Base-by-base conservation (phyloP, 2,329 filamentous ascomycete genomes). In the Apiospora arundinis region DNA sequence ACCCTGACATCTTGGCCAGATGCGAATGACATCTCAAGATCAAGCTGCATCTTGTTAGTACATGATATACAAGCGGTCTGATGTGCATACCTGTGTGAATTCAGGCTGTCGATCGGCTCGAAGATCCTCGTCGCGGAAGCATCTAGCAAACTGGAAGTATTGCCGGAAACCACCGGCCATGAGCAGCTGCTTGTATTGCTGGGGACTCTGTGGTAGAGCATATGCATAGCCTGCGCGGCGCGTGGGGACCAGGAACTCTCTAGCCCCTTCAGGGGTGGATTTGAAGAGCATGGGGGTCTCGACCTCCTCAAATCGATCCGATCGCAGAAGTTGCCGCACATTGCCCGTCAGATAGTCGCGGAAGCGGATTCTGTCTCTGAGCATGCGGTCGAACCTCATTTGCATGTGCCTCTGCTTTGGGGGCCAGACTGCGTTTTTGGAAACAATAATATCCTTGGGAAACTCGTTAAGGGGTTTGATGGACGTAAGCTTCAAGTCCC, bases 131-230 rank as follows among this genome's bases (percentile, higher is more conserved):
- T 99, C 97, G 18, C 96, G 91, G 82, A 98, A 99, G 79, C 96
- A 99, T 74, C 91, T 92, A 1, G 96, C 97, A 83, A 98, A 94
- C 77, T 99, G 96, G 81, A 92, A 97, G 80, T 99, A 99, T 52
- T 88, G 90, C 0, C 87, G 84, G 14, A 98, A 88, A 0, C 95
- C 95, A 73, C 93, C 93, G 0, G 95, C 93, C 95, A 99, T 98
- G 56, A 99, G 88, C 1, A 98, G 93, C 83, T 99, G 96, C 83
- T 99, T 99, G 80, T 98, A 99, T 81, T 99, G 96, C 81, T 99
- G 96, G 0, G 96, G 96, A 75, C 95, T 98, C 80, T 99, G 97
- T 0, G 95, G 95, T 25, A 99, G 85, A 11, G 96, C 96, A 81
- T 98, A 99, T 4, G 94, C 95, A 72, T 91, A 84, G 0, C 94